Base-by-base conservation (phyloP, 345 rosid species). In the Populus alba region DNA sequence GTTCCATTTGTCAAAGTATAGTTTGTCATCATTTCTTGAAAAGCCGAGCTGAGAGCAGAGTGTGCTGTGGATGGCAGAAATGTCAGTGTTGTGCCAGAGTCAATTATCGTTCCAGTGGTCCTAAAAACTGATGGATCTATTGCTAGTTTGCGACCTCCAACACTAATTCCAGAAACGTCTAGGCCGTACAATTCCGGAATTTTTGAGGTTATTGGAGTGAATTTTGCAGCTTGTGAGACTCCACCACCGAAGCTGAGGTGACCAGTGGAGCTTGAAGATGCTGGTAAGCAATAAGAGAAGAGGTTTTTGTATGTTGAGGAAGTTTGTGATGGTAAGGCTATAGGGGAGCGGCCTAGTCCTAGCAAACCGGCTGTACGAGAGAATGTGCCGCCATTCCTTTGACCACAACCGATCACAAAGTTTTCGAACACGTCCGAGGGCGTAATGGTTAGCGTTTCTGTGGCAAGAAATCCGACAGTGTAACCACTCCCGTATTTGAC, bases 21-120 rank as follows among this genome's bases (percentile, higher is more conserved):
- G 12, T 15, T 8, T 1, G 78, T 57, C 84, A 84, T 78, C n/a
- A 18, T 6, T 18, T 39, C 31, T 16, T 3, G 7, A 35, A 84
- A 84, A 7, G 49, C 77, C 23, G 74, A 18, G 23, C 38, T 33
- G 47, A 84, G 68, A 2, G 29, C 74, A 3, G 33, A 17, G 49
- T 81, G 79, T 20, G 71, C 68, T 0, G 65, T 13, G 0, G 74
- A 35, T 8, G 85, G 83, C 11, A 85, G 43, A 8, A 59, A 71
- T 31, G 83, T 73, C 33, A 85, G 66, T 3, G 72, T 49, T 10
- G 87, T 82, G 9, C 88, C 88, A 0, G 88, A 80, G 47, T 85
- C 86, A 5, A 85, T 67, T 1, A 75, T 68, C 3, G 84, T 70
- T 63, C 66, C 66, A 22, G 0, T 17, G 10, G 23, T 29, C 13